Percentiles rank a stretch among this genome's conserved stretches.
These are phyloP conservation scores for Wickerhamomyces subpelliculosus DNA, from an alignment of 805 yeast genomes.

Conservation along the genomic window DNA sequence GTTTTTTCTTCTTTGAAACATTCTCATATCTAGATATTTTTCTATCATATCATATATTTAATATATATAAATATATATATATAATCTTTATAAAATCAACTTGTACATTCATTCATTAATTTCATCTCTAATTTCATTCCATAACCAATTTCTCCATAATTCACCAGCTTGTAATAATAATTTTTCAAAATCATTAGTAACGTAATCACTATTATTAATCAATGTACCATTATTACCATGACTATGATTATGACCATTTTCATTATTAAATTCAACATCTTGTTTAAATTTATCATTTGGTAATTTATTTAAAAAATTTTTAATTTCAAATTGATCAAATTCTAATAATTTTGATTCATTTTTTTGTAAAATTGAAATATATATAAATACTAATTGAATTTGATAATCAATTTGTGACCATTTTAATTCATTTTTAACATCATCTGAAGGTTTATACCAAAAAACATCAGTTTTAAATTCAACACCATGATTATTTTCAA, in stretches of 20 bases:
- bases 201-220: conserved; percentile 28
- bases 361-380: conserved; percentile 73
- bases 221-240: conserved; percentile 43
- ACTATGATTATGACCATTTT: conserved; percentile 19
- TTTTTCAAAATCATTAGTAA: conserved; percentile 61
- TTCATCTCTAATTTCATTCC: conserved; percentile 47
- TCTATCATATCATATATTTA: background rate
- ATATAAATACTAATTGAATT: conserved; percentile 65
- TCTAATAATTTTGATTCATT: conserved; percentile 74
- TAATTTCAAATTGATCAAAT: conserved; percentile 83
- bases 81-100: background rate
- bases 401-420: conserved; percentile 67
- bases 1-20: no score
- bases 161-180: conserved; percentile 77
- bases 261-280: conserved; percentile 7
- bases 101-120: conserved; percentile 11
- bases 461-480: conserved; percentile 8
- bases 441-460: conserved; percentile 15
- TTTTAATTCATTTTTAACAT: conserved; percentile 28
- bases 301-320: conserved; percentile 60
- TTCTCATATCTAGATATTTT: no score
- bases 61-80: no score
- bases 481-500: background rate
- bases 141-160: conserved; percentile 80
- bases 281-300: conserved; percentile 12